These are phyloP conservation scores for Boletus speciosus DNA, from an alignment of 768 basidiomycete species.

Conservation along the genomic window DNA sequence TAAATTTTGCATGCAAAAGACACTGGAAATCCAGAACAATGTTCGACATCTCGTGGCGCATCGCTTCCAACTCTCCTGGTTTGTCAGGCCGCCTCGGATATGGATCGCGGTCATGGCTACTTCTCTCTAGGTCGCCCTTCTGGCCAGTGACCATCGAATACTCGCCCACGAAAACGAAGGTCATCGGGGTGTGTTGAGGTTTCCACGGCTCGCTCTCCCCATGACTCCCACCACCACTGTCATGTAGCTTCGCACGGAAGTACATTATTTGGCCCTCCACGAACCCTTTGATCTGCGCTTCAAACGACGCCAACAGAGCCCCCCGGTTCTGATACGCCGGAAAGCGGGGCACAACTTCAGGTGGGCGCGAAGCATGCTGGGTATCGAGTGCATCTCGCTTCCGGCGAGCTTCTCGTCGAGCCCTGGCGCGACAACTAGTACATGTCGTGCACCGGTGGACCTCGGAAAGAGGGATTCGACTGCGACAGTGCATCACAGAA, in stretches of 20 bases:
- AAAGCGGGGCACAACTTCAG: slow-evolving; percentile 12
- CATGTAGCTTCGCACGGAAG: slow-evolving; percentile 14
- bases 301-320: slow-evolving; percentile 13
- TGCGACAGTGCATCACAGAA: slow-evolving; percentile 31
- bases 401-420: slow-evolving; percentile 7
- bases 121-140: not conserved
- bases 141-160: slow-evolving; percentile 22
- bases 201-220: not conserved
- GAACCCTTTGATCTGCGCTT: slow-evolving; percentile 16
- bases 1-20: slow-evolving; percentile 12
- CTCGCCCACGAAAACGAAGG: slow-evolving; percentile 26
- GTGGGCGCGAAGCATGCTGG: too few relatives aligned
- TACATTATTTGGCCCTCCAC: slow-evolving; percentile 26
- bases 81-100: not conserved
- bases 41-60: slow-evolving; percentile 18
- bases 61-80: not conserved
- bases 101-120: not conserved
- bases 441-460: slow-evolving; percentile 44
- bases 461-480: slow-evolving; percentile 33
- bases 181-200: not conserved
- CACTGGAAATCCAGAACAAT: slow-evolving; percentile 15
- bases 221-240: not conserved
- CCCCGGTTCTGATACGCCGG: slow-evolving; percentile 20
- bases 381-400: not conserved
- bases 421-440: slow-evolving; percentile 31